Conservation (phyloP, 768 basidiomycete genomes). For the Nevesoporus exiguus region DNA sequence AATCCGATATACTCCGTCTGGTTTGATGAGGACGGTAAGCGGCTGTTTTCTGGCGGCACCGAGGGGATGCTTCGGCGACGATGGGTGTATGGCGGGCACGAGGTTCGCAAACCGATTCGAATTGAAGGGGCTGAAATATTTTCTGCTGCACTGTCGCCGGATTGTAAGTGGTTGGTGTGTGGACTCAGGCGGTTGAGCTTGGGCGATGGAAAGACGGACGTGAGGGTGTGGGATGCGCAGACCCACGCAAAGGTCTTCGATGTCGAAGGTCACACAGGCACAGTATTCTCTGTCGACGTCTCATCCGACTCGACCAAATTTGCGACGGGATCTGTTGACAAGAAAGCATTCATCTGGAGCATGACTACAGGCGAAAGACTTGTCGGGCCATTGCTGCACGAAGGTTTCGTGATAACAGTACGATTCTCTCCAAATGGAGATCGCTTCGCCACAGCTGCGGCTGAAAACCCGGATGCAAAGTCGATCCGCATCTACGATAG, state of each 20-base stretch:
- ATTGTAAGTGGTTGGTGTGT: too few relatives aligned
- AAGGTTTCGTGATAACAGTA: neutral
- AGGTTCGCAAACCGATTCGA: neutral
- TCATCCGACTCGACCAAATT: too few relatives aligned
- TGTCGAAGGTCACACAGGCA: neutral
- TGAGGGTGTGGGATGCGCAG: too few relatives aligned
- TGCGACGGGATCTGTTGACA: too few relatives aligned
- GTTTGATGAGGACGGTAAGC: neutral
- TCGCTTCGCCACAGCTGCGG: neutral
- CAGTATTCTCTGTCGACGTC: too few relatives aligned
- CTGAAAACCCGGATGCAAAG: neutral
- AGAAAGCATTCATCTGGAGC: neutral
- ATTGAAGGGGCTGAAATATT: neutral
- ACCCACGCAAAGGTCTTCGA: neutral
- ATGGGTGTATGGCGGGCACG: neutral
- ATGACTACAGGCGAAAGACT: neutral
- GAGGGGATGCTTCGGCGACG: neutral
- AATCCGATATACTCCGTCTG: neutral
- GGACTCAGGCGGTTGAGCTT: neutral
- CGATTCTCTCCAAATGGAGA: neutral
- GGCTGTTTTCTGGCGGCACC: neutral
- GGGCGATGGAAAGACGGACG: too few relatives aligned
- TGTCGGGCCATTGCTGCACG: neutral
- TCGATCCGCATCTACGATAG: too few relatives aligned
- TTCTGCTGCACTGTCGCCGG: too few relatives aligned